Evolutionary conservation across 2,329 filamentous ascomycete species (phyloP).

Genomic region (Chaetomium sp.): DNA sequence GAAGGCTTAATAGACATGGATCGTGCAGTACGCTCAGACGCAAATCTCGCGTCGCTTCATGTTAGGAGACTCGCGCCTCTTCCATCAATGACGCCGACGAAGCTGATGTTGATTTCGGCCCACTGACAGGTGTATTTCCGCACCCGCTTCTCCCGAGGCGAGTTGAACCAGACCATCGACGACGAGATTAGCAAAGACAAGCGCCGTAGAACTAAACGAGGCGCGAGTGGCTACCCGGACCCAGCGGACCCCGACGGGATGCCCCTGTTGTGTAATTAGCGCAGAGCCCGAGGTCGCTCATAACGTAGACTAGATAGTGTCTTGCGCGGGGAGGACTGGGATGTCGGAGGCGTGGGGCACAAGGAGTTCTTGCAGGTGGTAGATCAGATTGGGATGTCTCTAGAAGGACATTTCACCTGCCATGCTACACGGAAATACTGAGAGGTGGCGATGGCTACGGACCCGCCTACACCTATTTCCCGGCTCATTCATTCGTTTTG

Average conservation of each 20-base stretch:
- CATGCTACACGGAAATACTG: not conserved
- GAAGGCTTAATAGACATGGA: not conserved
- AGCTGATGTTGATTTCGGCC: not conserved
- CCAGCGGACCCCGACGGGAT: not conserved
- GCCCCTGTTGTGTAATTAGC: not conserved
- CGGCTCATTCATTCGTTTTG: not conserved
- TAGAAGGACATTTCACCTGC: not conserved
- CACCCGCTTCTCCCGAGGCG: not conserved
- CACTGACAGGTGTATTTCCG: not conserved
- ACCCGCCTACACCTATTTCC: not conserved
- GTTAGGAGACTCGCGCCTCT: not conserved
- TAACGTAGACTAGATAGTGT: not conserved
- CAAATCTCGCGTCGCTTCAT: not conserved
- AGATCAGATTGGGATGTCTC: not conserved
- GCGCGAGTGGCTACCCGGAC: not conserved
- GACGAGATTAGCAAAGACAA: not conserved
- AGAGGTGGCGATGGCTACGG: not conserved
- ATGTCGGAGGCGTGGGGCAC: not conserved
- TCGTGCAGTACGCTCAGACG: not conserved
- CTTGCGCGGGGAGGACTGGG: not conserved
- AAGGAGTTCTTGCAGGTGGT: not conserved
- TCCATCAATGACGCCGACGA: not conserved
- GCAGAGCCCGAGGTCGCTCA: not conserved
- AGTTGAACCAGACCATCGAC: not conserved
- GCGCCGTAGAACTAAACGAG: not conserved